phyloP scores from a whole-genome alignment of 148 eudicot genomes.

The Hydrangea macrophylla region DNA sequence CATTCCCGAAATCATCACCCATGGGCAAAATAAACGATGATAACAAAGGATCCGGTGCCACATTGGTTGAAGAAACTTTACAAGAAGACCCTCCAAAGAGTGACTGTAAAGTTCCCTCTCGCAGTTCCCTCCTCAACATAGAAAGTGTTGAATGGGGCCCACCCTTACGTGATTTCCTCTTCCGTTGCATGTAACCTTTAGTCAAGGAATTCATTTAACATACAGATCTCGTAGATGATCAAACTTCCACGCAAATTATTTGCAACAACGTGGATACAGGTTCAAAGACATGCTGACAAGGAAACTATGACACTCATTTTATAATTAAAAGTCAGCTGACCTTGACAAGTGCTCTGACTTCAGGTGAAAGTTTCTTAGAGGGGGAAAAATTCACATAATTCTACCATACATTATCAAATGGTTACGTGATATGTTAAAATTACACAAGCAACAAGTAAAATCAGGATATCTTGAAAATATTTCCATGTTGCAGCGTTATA shows the following conservation, averaged over 20 bases:
- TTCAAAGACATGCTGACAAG: too few species aligned
- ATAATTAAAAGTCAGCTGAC: background rate
- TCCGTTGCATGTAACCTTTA: conserved; percentile 74
- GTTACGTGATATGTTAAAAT: background rate
- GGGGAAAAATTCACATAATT: background rate
- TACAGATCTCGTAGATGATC: background rate
- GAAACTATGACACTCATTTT: background rate
- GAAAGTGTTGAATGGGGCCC: conserved; percentile 82
- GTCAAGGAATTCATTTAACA: conserved; percentile 81
- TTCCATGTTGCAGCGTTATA: conserved; percentile 89
- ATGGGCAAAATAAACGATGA: conserved; percentile 94
- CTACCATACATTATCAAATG: background rate
- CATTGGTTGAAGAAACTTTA: conserved; percentile 51
- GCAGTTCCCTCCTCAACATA: conserved; percentile 77
- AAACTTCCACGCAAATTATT: background rate
- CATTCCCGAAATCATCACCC: conserved; percentile 62
- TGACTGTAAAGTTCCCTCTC: conserved; percentile 78
- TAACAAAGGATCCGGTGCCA: conserved; percentile 80
- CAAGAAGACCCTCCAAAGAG: conserved; percentile 77
- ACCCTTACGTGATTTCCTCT: conserved; percentile 72
- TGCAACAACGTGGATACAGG: background rate
- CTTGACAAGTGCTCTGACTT: background rate
- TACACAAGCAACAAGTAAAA: background rate
- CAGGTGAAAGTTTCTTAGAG: background rate
- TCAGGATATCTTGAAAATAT: conserved; percentile 92